Base-by-base conservation (phyloP, 2,329 filamentous ascomycete species). In the Colletotrichum phormii region DNA sequence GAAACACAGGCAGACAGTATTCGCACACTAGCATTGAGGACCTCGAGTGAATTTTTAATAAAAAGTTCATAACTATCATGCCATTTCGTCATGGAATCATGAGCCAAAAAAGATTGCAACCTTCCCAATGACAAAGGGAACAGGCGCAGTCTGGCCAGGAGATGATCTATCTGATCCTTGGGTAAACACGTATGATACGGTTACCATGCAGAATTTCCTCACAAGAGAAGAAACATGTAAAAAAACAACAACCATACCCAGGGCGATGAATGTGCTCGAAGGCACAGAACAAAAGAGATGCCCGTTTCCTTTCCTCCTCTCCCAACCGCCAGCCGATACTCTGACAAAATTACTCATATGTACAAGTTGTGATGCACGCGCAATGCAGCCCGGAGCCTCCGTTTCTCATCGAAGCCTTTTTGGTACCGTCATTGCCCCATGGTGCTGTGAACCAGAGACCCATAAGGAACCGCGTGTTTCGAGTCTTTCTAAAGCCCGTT, bases 61-160 rank as follows among this genome's bases (percentile, higher is more conserved):
- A 26, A 59, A 59, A 29, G 66, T 74, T 75, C 74, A 62, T 75
- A 75, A 75, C 69, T 74, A 67, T 75, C 74, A 75, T 75, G 72
- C 72, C 74, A 75, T 75, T 75, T 75, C 74, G 60, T 75, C 74
- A 75, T 75, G 70, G 72, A 68, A 71, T 75, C 74, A 75, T 75
- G 69, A 75, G 63, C 72, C 73, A 62, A 65, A 71, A 54, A 46
- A 75, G 54, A 75, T 72, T 53, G 62, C 66, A 66, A 74, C 66
- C 64, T 54, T 62, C 67, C 55, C 35, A 49, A 64, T 68, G 37
- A 72, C 64, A 68, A 73, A 72, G 59, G 72, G 60, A 70, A 67
- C 51, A 55, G 74, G 64, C 66, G 68, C 65, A 64, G 71, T 70
- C 74, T 75, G 72, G 72, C 69, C 74, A 71, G 64, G 64, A 75